These are phyloP conservation scores for Eragrostis nindensis DNA, from an alignment of 176 grass and related monocot species.

Conservation along the genomic window DNA sequence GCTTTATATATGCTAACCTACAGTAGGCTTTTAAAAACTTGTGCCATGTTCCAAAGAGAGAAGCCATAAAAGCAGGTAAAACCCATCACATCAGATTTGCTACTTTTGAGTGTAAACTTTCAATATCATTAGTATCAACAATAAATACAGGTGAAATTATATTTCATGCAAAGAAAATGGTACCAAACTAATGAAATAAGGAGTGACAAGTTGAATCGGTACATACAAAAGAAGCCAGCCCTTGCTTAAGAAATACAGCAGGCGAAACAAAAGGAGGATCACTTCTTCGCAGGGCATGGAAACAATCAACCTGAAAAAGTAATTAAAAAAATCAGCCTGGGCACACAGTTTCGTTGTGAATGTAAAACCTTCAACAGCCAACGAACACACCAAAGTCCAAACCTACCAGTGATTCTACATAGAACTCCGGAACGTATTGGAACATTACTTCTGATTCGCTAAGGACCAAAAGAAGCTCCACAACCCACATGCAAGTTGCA, in stretches of 20 bases:
- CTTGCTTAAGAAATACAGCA: conserved; percentile 78
- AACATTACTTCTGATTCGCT: conserved; percentile 62
- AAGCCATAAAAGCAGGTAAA: background rate
- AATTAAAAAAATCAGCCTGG: background rate
- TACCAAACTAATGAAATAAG: conserved; percentile 14
- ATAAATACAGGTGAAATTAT: background rate
- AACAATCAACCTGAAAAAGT: conserved; percentile 72
- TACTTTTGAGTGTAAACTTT: conserved; percentile 3
- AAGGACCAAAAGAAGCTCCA: conserved; percentile 83
- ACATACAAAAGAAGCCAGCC: conserved; percentile 82
- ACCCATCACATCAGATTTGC: background rate
- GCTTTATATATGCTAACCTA: background rate
- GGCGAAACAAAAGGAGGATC: conserved; percentile 89
- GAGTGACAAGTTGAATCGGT: background rate
- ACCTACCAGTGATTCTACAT: conserved; percentile 84
- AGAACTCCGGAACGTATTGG: conserved; percentile 75
- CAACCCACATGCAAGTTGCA: conserved; percentile 91
- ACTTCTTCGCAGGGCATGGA: conserved; percentile 86
- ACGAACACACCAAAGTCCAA: conserved; percentile 37
- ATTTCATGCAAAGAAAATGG: background rate
- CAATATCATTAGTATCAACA: background rate
- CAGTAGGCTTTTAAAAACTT: background rate
- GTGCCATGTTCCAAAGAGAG: background rate
- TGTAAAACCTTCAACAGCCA: background rate
- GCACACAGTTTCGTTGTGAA: conserved; percentile 28